Evolutionary conservation across 2,329 filamentous ascomycete species (phyloP).

Genomic region (Penicillium sclerotigenum): DNA sequence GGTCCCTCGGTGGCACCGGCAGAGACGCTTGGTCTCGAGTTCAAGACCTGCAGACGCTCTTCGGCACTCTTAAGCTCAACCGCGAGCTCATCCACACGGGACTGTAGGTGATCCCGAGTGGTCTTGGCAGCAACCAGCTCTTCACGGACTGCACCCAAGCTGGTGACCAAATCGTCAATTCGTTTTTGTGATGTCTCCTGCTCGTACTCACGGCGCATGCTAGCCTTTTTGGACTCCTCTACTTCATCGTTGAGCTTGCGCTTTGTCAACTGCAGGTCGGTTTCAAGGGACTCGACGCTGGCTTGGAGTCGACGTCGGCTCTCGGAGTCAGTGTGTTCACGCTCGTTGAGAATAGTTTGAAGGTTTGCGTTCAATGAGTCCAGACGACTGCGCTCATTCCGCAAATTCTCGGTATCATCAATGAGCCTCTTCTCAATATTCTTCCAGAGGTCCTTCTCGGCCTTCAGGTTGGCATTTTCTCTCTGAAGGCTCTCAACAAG

Average conservation of each 20-base stretch:
- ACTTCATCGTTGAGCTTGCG: constrained; percentile 78
- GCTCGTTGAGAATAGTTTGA: constrained; percentile 87
- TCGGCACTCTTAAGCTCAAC: constrained; percentile 86
- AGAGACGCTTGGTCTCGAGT: constrained; percentile 70
- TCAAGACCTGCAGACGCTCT: constrained; percentile 77
- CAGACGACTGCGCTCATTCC: constrained; percentile 79
- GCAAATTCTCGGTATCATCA: constrained; percentile 80
- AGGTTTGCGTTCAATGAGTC: constrained; percentile 79
- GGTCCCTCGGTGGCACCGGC: constrained; percentile 45
- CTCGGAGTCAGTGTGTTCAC: constrained; percentile 79
- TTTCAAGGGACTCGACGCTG: constrained; percentile 74
- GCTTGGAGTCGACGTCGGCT: constrained; percentile 73
- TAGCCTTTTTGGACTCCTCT: constrained; percentile 78
- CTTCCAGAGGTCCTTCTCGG: constrained; percentile 92
- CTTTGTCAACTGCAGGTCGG: constrained; percentile 73
- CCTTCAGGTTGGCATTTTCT: constrained; percentile 88
- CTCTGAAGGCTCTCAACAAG: constrained; percentile 82
- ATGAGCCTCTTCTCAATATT: constrained; percentile 84
- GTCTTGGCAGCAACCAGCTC: constrained; percentile 85
- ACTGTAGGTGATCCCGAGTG: constrained; percentile 81
- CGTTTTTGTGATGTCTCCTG: constrained; percentile 82
- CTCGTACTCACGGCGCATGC: constrained; percentile 85
- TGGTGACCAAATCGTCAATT: constrained; percentile 85
- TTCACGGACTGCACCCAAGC: constrained; percentile 75
- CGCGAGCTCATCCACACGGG: constrained; percentile 80